A percentile compares a stretch with the other conserved stretches of the same genome.
Conservation (phyloP, 495 filamentous ascomycete genomes). For the Haplographium delicatum region DNA sequence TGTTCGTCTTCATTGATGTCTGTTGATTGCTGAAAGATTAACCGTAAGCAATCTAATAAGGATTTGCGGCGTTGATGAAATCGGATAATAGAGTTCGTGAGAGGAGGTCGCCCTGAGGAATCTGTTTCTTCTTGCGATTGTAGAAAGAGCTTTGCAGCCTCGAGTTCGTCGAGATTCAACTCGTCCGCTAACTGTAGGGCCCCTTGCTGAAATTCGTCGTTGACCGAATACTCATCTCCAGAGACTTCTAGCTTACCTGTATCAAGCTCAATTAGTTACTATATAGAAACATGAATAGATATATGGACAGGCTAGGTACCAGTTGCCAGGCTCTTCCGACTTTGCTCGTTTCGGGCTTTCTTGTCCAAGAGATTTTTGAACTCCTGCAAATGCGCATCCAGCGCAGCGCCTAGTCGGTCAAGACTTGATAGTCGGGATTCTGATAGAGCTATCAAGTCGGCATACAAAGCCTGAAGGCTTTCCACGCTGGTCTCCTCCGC, state of each 20-base stretch:
- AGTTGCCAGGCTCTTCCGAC: slow-evolving; percentile 37
- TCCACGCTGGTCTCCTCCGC: slow-evolving; percentile 58
- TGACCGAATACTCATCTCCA: slow-evolving; percentile 73
- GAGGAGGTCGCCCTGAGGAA: slow-evolving; percentile 58
- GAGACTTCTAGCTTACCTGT: slow-evolving; percentile 66
- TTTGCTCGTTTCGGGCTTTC: slow-evolving; percentile 60
- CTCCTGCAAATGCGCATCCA: slow-evolving; percentile 63
- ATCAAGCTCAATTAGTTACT: slow-evolving; percentile 10
- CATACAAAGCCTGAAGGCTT: slow-evolving; percentile 68
- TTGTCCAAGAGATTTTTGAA: slow-evolving; percentile 78
- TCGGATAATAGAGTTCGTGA: slow-evolving; percentile 69
- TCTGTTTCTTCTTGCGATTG: slow-evolving; percentile 59
- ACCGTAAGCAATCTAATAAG: slow-evolving; percentile 74
- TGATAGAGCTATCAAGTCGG: slow-evolving; percentile 65
- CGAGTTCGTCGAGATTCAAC: slow-evolving; percentile 81
- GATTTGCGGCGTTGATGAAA: slow-evolving; percentile 79
- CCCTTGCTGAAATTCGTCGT: slow-evolving; percentile 77
- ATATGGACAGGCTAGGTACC: too few species aligned
- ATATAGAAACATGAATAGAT: neutral
- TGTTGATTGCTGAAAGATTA: slow-evolving; percentile 61
- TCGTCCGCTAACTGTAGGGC: slow-evolving; percentile 76
- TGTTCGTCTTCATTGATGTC: slow-evolving; percentile 41
- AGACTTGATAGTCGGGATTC: slow-evolving; percentile 56
- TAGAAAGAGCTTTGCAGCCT: slow-evolving; percentile 70
- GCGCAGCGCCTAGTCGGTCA: slow-evolving; percentile 57